Base-by-base conservation (phyloP, 2,329 filamentous ascomycete genomes). In the Monosporascus sp. region DNA sequence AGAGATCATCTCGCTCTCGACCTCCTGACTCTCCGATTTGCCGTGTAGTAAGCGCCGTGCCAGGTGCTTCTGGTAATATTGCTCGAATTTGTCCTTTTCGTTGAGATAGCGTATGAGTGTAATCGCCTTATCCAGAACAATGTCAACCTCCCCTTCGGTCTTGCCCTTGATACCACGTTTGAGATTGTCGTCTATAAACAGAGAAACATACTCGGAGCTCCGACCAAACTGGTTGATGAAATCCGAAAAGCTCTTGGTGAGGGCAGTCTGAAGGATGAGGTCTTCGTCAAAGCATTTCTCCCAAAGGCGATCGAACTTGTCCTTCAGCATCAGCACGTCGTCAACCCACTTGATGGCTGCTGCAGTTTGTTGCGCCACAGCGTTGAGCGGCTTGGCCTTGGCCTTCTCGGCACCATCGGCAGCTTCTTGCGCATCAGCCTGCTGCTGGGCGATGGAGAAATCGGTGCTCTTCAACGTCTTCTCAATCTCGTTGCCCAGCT, bases 51-150 rank as follows among this genome's bases (percentile, higher is more conserved):
- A 75, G 50, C 94, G 85, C 55, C 90, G 87, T 45, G 90, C 93
- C 24, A 99, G 80, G 72, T 99, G 94, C 68, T 96, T 96, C 76
- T 97, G 96, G 76, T 99, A 97, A 71, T 99, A 99, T 5, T 89
- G 85, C 74, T 99, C 93, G 65, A 99, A 97, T 61, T 96, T 79
- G 68, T 99, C 94, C 72, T 93, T 94, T 65, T 97, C 93, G 52
- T 86, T 84, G 38, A 99, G 82, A 62, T 96, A 97, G 46, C 91
- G 86, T 50, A 99, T 81, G 7, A 99, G 77, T 0, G 87, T 84
- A 56, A 96, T 95, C 14, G 92, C 92, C 67, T 94, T 96, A 55
- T 97, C 92, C 41, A 97, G 76, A 1, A 96, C 83, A 7, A 74
- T 70, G 63, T 97, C 93, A 16, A 97, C 82, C 66, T 97, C 93